Conservation (phyloP, 441 rosid species). For the Cnidoscolus chayamansa region DNA sequence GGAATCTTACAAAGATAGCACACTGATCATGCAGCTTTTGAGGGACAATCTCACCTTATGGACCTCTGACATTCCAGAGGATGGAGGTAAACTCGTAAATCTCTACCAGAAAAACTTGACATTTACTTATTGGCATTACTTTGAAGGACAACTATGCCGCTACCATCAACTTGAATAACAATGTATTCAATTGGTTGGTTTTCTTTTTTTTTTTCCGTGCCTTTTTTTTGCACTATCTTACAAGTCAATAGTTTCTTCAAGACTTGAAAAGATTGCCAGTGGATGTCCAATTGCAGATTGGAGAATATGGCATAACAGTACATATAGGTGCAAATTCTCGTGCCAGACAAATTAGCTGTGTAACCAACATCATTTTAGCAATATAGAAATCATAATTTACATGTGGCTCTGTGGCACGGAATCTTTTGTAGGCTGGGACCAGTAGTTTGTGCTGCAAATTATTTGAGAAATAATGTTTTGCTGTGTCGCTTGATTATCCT, state of each 20-base stretch:
- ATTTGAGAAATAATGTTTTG: not conserved
- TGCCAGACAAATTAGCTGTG: not conserved
- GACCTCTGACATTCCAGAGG: constrained; percentile 62
- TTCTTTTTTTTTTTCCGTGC: not conserved
- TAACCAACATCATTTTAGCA: not conserved
- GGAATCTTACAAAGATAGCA: constrained; percentile 63
- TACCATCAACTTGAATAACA: constrained; percentile 4
- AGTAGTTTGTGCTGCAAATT: not conserved
- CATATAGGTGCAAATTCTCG: not conserved
- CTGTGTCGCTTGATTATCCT: too few species aligned
- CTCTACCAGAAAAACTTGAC: not conserved
- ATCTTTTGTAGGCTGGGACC: not conserved
- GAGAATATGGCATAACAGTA: not conserved
- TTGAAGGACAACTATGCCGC: not conserved
- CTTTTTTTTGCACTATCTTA: not conserved
- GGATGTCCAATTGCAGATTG: not conserved
- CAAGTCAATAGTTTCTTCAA: not conserved
- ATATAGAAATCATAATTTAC: not conserved
- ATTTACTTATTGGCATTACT: not conserved
- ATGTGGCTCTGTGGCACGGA: not conserved
- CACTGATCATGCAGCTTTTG: constrained; percentile 59
- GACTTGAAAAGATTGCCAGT: too few species aligned
- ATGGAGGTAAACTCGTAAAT: constrained; percentile 35
- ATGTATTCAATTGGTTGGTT: not conserved
- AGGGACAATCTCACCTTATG: constrained; percentile 61